These are phyloP conservation scores for Cunninghamia lanceolata DNA, from an alignment of 75 land plant genomes.

Conservation along the genomic window DNA sequence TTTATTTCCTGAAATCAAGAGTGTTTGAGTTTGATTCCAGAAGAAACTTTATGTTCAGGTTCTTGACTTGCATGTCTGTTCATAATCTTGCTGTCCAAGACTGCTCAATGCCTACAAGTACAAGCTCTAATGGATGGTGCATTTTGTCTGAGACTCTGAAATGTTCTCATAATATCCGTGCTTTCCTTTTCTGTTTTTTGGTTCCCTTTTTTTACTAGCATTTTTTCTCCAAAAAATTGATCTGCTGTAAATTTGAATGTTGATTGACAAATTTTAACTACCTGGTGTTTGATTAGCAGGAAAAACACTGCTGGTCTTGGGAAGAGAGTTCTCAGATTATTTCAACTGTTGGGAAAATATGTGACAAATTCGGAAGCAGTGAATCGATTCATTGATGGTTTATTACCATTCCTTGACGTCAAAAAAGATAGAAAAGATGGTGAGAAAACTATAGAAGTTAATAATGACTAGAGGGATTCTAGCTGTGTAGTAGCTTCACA, in stretches of 20 bases:
- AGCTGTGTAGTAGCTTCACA: neutral
- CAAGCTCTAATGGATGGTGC: neutral
- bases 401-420: constrained; percentile 56
- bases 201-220: neutral
- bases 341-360: constrained; percentile 51
- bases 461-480: neutral
- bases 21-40: neutral
- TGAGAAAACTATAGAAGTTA: constrained; percentile 13
- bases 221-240: neutral
- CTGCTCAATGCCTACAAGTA: neutral
- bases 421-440: constrained; percentile 51
- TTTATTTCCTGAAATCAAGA: neutral
- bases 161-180: neutral
- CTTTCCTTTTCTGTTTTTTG: neutral
- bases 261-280: neutral
- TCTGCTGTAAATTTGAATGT: neutral
- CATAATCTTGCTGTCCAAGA: neutral
- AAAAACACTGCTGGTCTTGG: constrained; percentile 27
- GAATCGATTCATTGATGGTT: constrained; percentile 53
- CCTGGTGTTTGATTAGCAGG: constrained; percentile 21
- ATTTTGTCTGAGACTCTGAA: neutral
- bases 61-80: neutral
- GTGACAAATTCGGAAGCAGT: constrained; percentile 42
- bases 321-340: constrained; percentile 49
- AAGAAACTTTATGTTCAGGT: neutral